These are phyloP conservation scores for Hypoxylon sp. DNA, from an alignment of 2,329 filamentous ascomycete genomes.

Conservation along the genomic window DNA sequence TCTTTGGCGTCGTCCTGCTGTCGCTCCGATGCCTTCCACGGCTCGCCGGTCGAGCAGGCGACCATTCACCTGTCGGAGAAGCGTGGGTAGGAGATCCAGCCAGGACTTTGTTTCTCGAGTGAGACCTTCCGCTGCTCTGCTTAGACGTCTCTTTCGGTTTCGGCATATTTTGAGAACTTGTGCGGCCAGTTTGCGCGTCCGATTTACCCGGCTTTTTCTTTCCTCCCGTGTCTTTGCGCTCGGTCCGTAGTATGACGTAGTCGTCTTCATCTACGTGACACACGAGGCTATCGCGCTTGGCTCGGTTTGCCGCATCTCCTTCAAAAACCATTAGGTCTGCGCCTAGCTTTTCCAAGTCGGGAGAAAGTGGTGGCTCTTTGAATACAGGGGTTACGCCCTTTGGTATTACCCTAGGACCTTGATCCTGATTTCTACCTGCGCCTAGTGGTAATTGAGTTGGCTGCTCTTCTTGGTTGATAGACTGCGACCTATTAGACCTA, in stretches of 20 bases:
- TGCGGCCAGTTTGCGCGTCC: conserved; percentile 12
- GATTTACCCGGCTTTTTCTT: conserved; percentile 19
- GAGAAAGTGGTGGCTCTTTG: conserved; percentile 21
- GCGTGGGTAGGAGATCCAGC: conserved; percentile 16
- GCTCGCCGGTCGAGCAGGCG: conserved; percentile 22
- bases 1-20: conserved; percentile 18
- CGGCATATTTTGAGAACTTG: conserved; percentile 16
- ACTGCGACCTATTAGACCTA: conserved; percentile 10
- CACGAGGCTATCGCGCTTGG: conserved; percentile 41
- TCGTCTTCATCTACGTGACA: conserved; percentile 47
- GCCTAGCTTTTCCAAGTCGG: conserved; percentile 41
- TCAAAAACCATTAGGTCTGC: conserved; percentile 44
- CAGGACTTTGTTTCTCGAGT: conserved; percentile 24
- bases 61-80: conserved; percentile 5
- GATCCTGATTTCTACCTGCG: conserved; percentile 1
- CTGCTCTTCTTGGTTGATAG: conserved; percentile 3
- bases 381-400: conserved; percentile 10
- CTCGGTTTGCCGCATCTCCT: conserved; percentile 29
- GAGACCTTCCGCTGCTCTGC: conserved; percentile 17
- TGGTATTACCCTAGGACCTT: neutral
- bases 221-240: conserved; percentile 22
- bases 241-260: conserved; percentile 35
- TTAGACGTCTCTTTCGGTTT: conserved; percentile 16
- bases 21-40: conserved; percentile 32
- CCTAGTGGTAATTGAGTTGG: conserved; percentile 9